Evolutionary conservation across 1,139 yeast genomes (phyloP).

Genomic region (Yamadazyma diddensiae): DNA sequence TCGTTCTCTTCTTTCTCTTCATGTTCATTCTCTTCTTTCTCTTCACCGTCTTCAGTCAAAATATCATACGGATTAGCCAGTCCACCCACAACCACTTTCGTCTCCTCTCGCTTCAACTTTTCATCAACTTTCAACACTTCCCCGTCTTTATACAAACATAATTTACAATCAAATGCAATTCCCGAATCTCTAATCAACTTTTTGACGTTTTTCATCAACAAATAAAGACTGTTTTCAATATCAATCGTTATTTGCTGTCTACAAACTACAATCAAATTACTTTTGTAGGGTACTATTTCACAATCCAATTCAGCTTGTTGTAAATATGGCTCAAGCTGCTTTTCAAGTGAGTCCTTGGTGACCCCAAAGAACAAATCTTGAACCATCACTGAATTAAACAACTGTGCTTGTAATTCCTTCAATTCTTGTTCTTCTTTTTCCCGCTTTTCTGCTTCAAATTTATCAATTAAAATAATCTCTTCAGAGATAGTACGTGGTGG

Average conservation of each 20-base stretch:
- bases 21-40: too few relatives aligned
- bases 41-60: too few relatives aligned
- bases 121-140: slow-evolving; percentile 32
- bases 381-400: slow-evolving; percentile 53
- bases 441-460: slow-evolving; percentile 19
- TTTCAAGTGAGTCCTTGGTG: slow-evolving; percentile 34
- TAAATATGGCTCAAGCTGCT: slow-evolving; percentile 17
- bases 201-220: slow-evolving; percentile 30
- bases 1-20: too few relatives aligned
- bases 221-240: slow-evolving; percentile 31
- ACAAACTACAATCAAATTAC: slow-evolving; percentile 7
- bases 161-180: slow-evolving; percentile 48
- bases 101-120: slow-evolving; percentile 6
- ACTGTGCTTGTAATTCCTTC: slow-evolving; percentile 11
- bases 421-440: slow-evolving; percentile 19
- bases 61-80: slow-evolving; percentile 17
- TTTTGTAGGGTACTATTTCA: slow-evolving; percentile 3
- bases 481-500: slow-evolving; percentile 34
- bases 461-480: slow-evolving; percentile 24
- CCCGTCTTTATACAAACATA: slow-evolving; percentile 39
- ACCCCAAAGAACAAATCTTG: slow-evolving; percentile 55
- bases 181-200: slow-evolving; percentile 32
- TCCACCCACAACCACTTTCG: slow-evolving; percentile 7
- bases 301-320: slow-evolving; percentile 12
- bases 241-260: slow-evolving; percentile 21